Base-by-base conservation (phyloP, 371 early-diverging fungal species). In the Coemansia sp. region DNA sequence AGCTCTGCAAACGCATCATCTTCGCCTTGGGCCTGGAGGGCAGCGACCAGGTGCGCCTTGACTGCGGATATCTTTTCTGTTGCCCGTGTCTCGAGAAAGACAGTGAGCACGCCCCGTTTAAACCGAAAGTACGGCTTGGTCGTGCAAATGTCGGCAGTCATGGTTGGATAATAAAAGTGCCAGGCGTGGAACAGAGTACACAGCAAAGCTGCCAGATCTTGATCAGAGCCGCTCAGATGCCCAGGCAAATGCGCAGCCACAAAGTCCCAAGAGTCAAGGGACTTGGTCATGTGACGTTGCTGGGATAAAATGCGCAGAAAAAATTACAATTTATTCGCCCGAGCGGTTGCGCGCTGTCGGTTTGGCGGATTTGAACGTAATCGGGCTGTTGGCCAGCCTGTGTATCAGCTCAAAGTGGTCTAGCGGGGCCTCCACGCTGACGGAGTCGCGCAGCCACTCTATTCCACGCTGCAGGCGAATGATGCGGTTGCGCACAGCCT, bases 71-170 rank as follows among this genome's bases (percentile, higher is more conserved):
- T 55, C 30, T 30, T 59, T 20, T 53, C 53, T 30, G 49, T 52
- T 3, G 63, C 47, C 3, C 32, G 39, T 14, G 67, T 26, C 30
- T 55, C 59, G 4, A 75, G 30, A 39, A 75, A 62, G 14, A 75
- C 49, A 9, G 75, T 75, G 42, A 75, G 49, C 2, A 32, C 11
- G 39, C 63, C 75, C 13, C 75, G 62, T 52, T 75, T 75, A 34
- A 71, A 53, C 4, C 72, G 67, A 42, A 70, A 75, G 41, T 59
- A 70, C 10, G 75, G 75, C 31, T 20, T 13, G 8, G 43, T 40
- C 14, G 31, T 42, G 32, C 61, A 34, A 39, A 72, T 64, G 32
- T 69, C 65, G 9, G 26, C 35, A 42, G 31, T 43, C 32, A 56
- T 55, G 26, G 0, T 0, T 26, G 26, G 26, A 26, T 26, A 26